These are phyloP conservation scores for Populus hybrid DNA, from an alignment of 441 rosid species.

Conservation along the genomic window DNA sequence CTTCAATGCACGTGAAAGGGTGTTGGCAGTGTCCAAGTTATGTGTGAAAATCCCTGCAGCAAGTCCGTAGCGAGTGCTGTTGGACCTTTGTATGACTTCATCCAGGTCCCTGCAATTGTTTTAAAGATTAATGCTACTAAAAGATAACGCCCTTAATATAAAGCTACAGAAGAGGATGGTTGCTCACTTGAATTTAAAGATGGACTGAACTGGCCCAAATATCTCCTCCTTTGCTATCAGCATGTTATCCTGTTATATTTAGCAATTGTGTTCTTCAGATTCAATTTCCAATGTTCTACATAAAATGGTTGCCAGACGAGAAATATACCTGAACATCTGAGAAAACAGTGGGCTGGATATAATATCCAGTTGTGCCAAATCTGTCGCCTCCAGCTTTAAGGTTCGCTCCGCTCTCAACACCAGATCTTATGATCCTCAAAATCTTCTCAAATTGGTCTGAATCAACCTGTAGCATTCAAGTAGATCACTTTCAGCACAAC, in stretches of 20 bases:
- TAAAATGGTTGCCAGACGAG: background rate
- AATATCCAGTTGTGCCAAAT: constrained; percentile 69
- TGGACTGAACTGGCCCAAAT: constrained; percentile 90
- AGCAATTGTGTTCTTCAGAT: background rate
- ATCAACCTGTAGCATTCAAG: constrained; percentile 52
- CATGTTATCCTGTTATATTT: constrained; percentile 58
- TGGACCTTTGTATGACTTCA: constrained; percentile 75
- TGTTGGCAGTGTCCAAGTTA: constrained; percentile 64
- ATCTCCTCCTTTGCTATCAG: constrained; percentile 86
- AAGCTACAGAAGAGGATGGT: background rate
- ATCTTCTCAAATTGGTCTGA: constrained; percentile 68
- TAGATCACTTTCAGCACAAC: background rate
- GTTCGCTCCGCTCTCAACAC: constrained; percentile 66
- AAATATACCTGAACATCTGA: constrained; percentile 65
- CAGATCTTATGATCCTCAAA: constrained; percentile 58
- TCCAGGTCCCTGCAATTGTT: constrained; percentile 50
- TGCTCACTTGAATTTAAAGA: constrained; percentile 80
- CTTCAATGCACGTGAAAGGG: constrained; percentile 56
- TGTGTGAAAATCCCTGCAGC: constrained; percentile 89
- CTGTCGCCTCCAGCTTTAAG: constrained; percentile 85
- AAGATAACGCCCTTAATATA: background rate
- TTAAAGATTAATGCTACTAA: background rate
- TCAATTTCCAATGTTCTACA: background rate
- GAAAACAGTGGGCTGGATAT: constrained; percentile 84
- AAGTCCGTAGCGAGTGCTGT: constrained; percentile 53